A percentile compares a stretch with the other conserved stretches of the same genome.
phyloP scores from a whole-genome alignment of 1,284 basidiomycete genomes.

The Cutaneotrichosporon sp. region DNA sequence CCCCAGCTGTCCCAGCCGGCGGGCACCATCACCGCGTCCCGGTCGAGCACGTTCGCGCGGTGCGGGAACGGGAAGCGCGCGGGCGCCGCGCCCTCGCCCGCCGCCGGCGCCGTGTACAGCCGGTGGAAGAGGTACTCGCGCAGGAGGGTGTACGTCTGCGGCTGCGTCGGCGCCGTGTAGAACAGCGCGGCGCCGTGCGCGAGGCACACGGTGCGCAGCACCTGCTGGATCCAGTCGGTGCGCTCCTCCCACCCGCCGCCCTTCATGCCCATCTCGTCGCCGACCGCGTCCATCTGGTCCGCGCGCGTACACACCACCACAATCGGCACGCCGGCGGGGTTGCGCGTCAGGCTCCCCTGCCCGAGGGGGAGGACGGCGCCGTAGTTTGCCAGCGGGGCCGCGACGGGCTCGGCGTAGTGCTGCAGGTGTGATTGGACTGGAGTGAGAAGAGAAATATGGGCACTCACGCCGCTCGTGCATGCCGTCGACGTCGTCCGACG shows the following conservation, averaged over 20 bases:
- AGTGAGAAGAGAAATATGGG: too few species aligned
- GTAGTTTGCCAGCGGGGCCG: conserved; percentile 15
- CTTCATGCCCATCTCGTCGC: conserved; percentile 62
- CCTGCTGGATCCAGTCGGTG: conserved; percentile 93
- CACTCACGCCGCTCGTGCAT: conserved; percentile 76
- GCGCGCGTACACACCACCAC: conserved; percentile 90
- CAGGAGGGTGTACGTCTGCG: conserved; percentile 74
- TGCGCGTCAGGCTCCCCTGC: conserved; percentile 76
- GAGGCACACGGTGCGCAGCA: conserved; percentile 84
- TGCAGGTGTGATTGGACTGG: conserved; percentile 84
- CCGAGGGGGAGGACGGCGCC: conserved; percentile 68
- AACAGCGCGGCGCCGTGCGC: conserved; percentile 92
- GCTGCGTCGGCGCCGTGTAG: conserved; percentile 77
- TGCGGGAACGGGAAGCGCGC: conserved; percentile 78
- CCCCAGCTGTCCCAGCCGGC: conserved; percentile 98
- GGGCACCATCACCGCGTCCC: conserved; percentile 88
- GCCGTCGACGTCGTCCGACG: conserved; percentile 65
- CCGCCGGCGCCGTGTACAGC: conserved; percentile 64
- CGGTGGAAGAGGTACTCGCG: conserved; percentile 86
- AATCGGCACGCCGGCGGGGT: conserved; percentile 79
- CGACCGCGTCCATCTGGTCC: conserved; percentile 77
- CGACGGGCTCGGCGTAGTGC: conserved; percentile 79
- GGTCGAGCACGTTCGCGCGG: conserved; percentile 86
- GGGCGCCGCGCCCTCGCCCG: conserved; percentile 53
- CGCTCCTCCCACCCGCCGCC: conserved; percentile 88